Evolutionary conservation across 2,329 filamentous ascomycete genomes (phyloP), one percentile per base, ranked within the genome.

Genomic region (Penicillium sp.): DNA sequence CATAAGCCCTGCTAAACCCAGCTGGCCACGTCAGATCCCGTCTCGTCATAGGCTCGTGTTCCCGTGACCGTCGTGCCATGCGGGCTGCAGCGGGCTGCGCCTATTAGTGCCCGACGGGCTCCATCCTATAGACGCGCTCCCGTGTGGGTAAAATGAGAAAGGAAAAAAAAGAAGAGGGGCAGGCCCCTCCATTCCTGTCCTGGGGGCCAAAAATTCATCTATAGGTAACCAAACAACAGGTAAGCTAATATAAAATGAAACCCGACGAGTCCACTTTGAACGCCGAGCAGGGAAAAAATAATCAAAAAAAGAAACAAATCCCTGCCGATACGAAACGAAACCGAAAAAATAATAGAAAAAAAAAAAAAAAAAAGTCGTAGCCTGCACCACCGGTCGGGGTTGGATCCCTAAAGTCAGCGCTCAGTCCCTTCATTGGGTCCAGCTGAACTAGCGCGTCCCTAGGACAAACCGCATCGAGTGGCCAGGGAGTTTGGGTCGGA

Each of bases 101-200:
- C 64, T 67, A 66, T 67, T 66, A 67, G 66, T 67, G 64, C 63
- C 62, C 62, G 62, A 65, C 59, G 50, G 59, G 60, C 59, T 60
- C 59, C 65, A 67, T 64, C 62, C 62, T 64, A 62, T 67, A 66
- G 64, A 64, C 65, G 65, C 65, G 65, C 63, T 66, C 59, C 64
- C 59, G 62, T 63, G 65, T 64, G 65, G 65, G 47, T 66, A 59
- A 39, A 44, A 42, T 9, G 23, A 26, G 10, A 4, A 45, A 25
- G 25, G 21, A 49, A 44, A 33, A 43, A 42, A 29, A 42, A 42
- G 39, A 42, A 39, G 35, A 19, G 35, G 35, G 9, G 9, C 7
- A 2, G 4, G 35, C 35, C 35, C 35, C 39, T 42, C 39, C 6
- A 42, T 42, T 42, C 7, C 39, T 42, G 10, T 23, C 10, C n/a